These are phyloP conservation scores for Maudiozyma serrabonitensis DNA, from an alignment of 805 yeast genomes.

Conservation along the genomic window DNA sequence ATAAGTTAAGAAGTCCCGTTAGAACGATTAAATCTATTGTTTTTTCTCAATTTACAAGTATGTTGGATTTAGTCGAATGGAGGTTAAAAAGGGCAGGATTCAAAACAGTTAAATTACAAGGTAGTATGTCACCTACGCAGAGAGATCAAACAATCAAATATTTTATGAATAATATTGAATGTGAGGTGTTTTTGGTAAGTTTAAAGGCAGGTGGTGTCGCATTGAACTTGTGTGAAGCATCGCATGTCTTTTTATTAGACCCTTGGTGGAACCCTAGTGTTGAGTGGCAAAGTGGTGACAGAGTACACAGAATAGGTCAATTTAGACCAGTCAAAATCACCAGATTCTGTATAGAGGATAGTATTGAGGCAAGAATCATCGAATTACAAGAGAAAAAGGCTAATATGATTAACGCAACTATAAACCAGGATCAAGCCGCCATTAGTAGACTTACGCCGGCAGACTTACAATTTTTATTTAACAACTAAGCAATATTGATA, in stretches of 20 bases:
- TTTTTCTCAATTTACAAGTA: slow-evolving; percentile 92
- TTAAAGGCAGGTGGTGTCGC: slow-evolving; percentile 99
- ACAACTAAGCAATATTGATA: slow-evolving; percentile 40
- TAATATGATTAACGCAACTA: slow-evolving; percentile 94
- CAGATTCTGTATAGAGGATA: slow-evolving; percentile 88
- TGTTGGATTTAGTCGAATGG: slow-evolving; percentile 96
- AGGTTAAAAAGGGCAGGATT: slow-evolving; percentile 90
- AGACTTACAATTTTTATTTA: slow-evolving; percentile 89
- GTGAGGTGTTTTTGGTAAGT: slow-evolving; percentile 89
- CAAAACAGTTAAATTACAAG: slow-evolving; percentile 86
- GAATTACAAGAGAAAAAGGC: slow-evolving; percentile 97
- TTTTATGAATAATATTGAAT: slow-evolving; percentile 86
- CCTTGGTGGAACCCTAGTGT: slow-evolving; percentile 99
- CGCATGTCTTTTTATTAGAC: slow-evolving; percentile 89
- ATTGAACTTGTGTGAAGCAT: slow-evolving; percentile 89
- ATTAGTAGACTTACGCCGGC: slow-evolving; percentile 82
- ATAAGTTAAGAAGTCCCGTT: slow-evolving; percentile 72
- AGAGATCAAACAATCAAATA: slow-evolving; percentile 84
- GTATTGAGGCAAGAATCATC: slow-evolving; percentile 90
- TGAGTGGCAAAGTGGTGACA: slow-evolving; percentile 96
- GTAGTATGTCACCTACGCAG: slow-evolving; percentile 94
- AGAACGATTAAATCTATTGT: slow-evolving; percentile 92
- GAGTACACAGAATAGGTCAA: slow-evolving; percentile 97
- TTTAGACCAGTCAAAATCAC: slow-evolving; percentile 89
- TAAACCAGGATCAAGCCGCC: slow-evolving; percentile 87